These are phyloP conservation scores for Trametes polyzona DNA, from an alignment of 1,284 basidiomycete genomes.

Conservation along the genomic window DNA sequence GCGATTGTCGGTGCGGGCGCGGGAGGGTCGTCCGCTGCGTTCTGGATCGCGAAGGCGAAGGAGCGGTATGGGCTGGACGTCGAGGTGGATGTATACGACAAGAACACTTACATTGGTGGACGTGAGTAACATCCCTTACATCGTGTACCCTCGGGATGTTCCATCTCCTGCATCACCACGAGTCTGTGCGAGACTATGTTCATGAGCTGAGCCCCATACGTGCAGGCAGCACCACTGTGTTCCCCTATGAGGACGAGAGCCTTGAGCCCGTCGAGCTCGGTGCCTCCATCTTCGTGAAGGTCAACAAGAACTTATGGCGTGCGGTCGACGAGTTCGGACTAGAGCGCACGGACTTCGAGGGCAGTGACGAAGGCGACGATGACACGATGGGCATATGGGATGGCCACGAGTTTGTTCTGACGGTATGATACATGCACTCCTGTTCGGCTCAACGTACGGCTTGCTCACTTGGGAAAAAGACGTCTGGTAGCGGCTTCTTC, in stretches of 20 bases:
- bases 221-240: conserved; percentile 75
- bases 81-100: conserved; percentile 85
- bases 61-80: conserved; percentile 67
- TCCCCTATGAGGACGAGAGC: conserved; percentile 72
- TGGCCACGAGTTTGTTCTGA: conserved; percentile 73
- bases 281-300: conserved; percentile 85
- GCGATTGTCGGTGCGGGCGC: conserved; percentile 92
- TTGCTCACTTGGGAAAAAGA: too few relatives aligned
- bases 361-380: conserved; percentile 39
- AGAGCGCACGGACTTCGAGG: conserved; percentile 54
- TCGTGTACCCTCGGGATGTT: neutral
- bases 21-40: conserved; percentile 84
- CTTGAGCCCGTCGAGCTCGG: conserved; percentile 80
- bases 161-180: too few relatives aligned
- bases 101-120: conserved; percentile 77
- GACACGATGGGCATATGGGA: conserved; percentile 80
- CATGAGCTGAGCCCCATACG: too few relatives aligned
- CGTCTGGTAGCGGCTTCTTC: conserved; percentile 42
- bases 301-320: conserved; percentile 84
- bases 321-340: conserved; percentile 84
- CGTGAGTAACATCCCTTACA: conserved; percentile 54
- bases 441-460: too few relatives aligned
- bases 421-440: conserved; percentile 48
- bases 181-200: too few relatives aligned
- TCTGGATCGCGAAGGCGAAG: conserved; percentile 82